Evolutionary conservation across 2,329 filamentous ascomycete genomes (phyloP).

Genomic region (Penicillium sp.): DNA sequence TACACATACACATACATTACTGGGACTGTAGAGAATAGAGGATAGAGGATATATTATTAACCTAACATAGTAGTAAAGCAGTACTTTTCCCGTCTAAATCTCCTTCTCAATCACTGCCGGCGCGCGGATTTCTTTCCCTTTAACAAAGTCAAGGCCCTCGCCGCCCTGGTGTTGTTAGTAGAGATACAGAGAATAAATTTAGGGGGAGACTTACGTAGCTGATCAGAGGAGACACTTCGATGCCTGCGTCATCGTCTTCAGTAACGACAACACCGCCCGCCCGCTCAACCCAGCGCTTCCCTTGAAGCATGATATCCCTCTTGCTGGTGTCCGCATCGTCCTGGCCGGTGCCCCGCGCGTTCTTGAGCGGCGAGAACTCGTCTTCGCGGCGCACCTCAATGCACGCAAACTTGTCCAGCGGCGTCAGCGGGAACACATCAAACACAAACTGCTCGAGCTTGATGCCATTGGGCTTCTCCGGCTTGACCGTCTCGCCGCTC

Average conservation of each 20-base stretch:
- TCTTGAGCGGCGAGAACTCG: conserved; percentile 97
- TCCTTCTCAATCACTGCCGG: conserved; percentile 63
- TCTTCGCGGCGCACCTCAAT: conserved; percentile 96
- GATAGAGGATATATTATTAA: neutral
- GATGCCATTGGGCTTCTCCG: conserved; percentile 93
- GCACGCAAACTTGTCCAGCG: conserved; percentile 85
- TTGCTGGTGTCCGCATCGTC: conserved; percentile 94
- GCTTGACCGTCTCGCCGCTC: conserved; percentile 78
- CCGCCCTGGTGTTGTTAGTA: conserved; percentile 46
- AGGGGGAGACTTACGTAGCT: conserved; percentile 76
- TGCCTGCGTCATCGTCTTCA: conserved; percentile 58
- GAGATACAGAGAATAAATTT: neutral
- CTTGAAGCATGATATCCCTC: conserved; percentile 84
- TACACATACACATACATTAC: neutral
- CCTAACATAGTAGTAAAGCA: neutral
- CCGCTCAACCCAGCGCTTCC: conserved; percentile 76
- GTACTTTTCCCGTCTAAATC: conserved; percentile 20
- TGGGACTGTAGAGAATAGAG: neutral
- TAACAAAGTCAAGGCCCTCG: conserved; percentile 61
- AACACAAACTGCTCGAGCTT: conserved; percentile 99
- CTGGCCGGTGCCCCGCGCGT: conserved; percentile 76
- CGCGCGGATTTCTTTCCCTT: conserved; percentile 57
- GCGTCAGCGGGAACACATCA: conserved; percentile 88
- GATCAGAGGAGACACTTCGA: conserved; percentile 88
- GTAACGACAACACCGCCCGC: conserved; percentile 72